Evolutionary conservation across 1,284 basidiomycete genomes (phyloP).

Genomic region (Ustilago xerochloae): DNA sequence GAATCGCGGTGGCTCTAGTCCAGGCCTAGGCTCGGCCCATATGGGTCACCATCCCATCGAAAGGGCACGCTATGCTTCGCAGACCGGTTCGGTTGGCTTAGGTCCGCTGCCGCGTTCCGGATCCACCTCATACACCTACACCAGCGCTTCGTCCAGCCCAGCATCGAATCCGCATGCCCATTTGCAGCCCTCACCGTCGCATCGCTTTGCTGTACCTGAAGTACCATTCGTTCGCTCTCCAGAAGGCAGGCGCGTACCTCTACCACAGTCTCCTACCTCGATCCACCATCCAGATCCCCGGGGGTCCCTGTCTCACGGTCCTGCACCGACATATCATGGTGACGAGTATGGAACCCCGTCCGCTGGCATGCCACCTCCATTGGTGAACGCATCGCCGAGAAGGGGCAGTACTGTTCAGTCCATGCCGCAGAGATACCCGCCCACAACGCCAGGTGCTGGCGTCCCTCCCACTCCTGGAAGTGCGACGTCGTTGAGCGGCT

Average conservation of each 20-base stretch:
- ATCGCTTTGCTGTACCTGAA: constrained; percentile 46
- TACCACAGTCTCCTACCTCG: constrained; percentile 34
- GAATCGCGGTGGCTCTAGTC: constrained; percentile 37
- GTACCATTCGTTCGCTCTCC: constrained; percentile 39
- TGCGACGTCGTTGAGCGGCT: constrained; percentile 15
- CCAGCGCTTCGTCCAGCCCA: constrained; percentile 43
- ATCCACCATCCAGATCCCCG: constrained; percentile 10
- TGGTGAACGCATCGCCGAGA: constrained; percentile 24
- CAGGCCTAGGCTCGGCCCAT: constrained; percentile 19
- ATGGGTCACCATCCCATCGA: constrained; percentile 17
- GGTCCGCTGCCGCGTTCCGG: constrained; percentile 22
- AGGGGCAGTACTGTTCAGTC: constrained; percentile 18
- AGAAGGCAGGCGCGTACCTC: constrained; percentile 24
- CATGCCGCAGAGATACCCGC: constrained; percentile 9
- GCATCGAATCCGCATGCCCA: constrained; percentile 18
- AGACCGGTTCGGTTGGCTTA: constrained; percentile 14
- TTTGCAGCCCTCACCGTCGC: constrained; percentile 48
- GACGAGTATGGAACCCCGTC: constrained; percentile 17
- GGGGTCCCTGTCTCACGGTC: background rate
- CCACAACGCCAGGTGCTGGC: constrained; percentile 18
- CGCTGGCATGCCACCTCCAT: constrained; percentile 39
- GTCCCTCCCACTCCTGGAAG: constrained; percentile 34
- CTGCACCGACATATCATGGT: constrained; percentile 8
- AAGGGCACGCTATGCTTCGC: constrained; percentile 19
- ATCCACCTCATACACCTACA: constrained; percentile 22